These are phyloP conservation scores for Fistulifera pelliculosa DNA, from an alignment of 108 stramenopile genomes.

Conservation along the genomic window DNA sequence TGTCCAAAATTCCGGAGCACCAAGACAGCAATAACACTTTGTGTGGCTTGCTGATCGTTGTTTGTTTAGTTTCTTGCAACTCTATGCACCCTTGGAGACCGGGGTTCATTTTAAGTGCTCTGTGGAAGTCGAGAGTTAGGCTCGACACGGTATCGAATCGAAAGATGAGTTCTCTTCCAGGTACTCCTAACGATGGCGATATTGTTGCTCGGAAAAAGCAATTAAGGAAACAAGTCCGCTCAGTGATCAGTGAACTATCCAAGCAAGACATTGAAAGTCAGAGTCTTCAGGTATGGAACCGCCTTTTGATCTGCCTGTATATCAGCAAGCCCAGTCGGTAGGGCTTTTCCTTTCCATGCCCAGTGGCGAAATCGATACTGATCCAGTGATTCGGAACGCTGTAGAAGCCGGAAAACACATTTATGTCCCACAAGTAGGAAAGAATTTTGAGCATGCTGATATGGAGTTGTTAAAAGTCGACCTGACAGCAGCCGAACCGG, in stretches of 20 bases:
- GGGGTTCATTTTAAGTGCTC: too few species aligned
- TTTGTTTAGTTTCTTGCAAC: too few species aligned
- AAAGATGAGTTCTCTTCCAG: background rate
- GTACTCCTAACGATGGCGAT: background rate
- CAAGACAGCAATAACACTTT: too few species aligned
- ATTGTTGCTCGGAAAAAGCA: slow-evolving; percentile 18
- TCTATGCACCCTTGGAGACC: too few species aligned
- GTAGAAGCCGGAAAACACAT: slow-evolving; percentile 46
- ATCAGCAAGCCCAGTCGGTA: slow-evolving; percentile 53
- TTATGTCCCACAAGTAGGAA: slow-evolving; percentile 82
- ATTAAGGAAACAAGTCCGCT: slow-evolving; percentile 53
- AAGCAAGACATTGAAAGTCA: slow-evolving; percentile 28
- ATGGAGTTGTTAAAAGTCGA: slow-evolving; percentile 73
- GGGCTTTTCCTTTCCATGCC: slow-evolving; percentile 88
- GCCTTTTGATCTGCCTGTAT: slow-evolving; percentile 49
- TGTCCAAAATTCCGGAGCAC: too few species aligned
- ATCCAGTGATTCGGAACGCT: slow-evolving; percentile 30
- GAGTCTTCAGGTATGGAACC: slow-evolving; percentile 50
- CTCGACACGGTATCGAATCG: too few species aligned
- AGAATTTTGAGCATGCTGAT: slow-evolving; percentile 73
- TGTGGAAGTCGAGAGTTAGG: too few species aligned
- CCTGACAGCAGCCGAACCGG: background rate
- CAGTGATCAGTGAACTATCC: slow-evolving; percentile 22
- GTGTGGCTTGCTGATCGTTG: too few species aligned
- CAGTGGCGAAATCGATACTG: slow-evolving; percentile 69